Conservation (phyloP, 1,139 yeast genomes). For the Debaryomyces sp. region DNA sequence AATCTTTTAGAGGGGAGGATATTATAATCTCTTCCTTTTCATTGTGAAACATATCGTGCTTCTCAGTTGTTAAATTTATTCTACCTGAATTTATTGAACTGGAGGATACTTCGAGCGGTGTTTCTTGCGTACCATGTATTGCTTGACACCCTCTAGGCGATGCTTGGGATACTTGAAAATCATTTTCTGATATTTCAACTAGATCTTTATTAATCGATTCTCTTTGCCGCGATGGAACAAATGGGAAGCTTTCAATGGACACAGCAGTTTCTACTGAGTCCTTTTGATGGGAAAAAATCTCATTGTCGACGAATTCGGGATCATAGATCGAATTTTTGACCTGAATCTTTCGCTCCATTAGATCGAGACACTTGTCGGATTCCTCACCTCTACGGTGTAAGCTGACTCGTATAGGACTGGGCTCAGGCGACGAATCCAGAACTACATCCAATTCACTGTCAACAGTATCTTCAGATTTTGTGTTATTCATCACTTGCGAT, state of each 20-base stretch:
- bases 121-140: not conserved
- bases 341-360: not conserved
- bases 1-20: slow-evolving; percentile 14
- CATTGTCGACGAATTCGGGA: not conserved
- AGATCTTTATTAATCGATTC: not conserved
- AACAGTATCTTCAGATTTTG: not conserved
- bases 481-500: slow-evolving; percentile 26
- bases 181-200: not conserved
- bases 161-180: not conserved
- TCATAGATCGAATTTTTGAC: slow-evolving; percentile 6
- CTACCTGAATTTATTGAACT: not conserved
- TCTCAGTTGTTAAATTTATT: not conserved
- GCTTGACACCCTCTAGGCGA: not conserved
- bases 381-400: not conserved
- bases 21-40: slow-evolving; percentile 10
- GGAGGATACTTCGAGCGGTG: slow-evolving; percentile 10
- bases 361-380: not conserved
- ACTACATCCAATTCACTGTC: slow-evolving; percentile 15
- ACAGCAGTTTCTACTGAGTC: slow-evolving; percentile 13
- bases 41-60: not conserved
- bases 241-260: slow-evolving; percentile 22
- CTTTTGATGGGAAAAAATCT: slow-evolving; percentile 13
- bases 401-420: slow-evolving; percentile 14
- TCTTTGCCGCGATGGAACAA: slow-evolving; percentile 12
- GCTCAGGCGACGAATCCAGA: slow-evolving; percentile 36